Percentiles rank a stretch among this genome's conserved stretches.
These are phyloP conservation scores for Myotisia sp. DNA, from an alignment of 2,329 filamentous ascomycete genomes.

Conservation along the genomic window DNA sequence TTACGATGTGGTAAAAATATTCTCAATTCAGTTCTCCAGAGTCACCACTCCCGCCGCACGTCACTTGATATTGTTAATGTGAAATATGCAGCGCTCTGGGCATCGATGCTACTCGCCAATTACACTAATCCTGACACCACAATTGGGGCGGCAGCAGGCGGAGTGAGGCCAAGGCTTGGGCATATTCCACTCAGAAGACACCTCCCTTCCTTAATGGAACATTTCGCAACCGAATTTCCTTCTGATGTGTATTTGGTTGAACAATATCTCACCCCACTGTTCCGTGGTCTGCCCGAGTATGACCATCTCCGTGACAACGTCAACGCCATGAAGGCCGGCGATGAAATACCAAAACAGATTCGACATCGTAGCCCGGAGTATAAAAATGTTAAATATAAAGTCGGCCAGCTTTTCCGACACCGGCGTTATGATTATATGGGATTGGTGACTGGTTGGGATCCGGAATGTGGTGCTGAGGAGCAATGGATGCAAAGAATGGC, in stretches of 20 bases:
- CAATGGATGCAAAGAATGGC: slow-evolving; percentile 51
- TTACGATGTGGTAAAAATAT: slow-evolving; percentile 71
- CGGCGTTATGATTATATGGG: slow-evolving; percentile 64
- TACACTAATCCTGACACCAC: slow-evolving; percentile 16
- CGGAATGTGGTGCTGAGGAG: slow-evolving; percentile 43
- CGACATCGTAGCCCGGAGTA: slow-evolving; percentile 23
- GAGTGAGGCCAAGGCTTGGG: slow-evolving; percentile 21
- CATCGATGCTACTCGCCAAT: slow-evolving; percentile 41
- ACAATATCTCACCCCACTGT: slow-evolving; percentile 51
- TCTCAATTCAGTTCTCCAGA: slow-evolving; percentile 51
- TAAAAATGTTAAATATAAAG: slow-evolving; percentile 46
- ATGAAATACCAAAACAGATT: slow-evolving; percentile 41
- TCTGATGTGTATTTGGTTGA: slow-evolving; percentile 61
- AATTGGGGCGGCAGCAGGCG: slow-evolving; percentile 4
- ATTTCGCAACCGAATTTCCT: slow-evolving; percentile 50
- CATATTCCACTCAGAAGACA: slow-evolving; percentile 44
- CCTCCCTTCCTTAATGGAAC: slow-evolving; percentile 50
- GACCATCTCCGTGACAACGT: slow-evolving; percentile 40
- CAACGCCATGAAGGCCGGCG: slow-evolving; percentile 41
- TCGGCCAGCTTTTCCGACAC: slow-evolving; percentile 78
- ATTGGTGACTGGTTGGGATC: slow-evolving; percentile 78
- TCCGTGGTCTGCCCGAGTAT: slow-evolving; percentile 38
- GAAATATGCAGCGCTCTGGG: slow-evolving; percentile 62
- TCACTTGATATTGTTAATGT: slow-evolving; percentile 45
- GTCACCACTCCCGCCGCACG: slow-evolving; percentile 23